Evolutionary conservation across 179 eudicot species (phyloP), one percentile per base, ranked within the genome.

Genomic region (Heliamphora pulchella): DNA sequence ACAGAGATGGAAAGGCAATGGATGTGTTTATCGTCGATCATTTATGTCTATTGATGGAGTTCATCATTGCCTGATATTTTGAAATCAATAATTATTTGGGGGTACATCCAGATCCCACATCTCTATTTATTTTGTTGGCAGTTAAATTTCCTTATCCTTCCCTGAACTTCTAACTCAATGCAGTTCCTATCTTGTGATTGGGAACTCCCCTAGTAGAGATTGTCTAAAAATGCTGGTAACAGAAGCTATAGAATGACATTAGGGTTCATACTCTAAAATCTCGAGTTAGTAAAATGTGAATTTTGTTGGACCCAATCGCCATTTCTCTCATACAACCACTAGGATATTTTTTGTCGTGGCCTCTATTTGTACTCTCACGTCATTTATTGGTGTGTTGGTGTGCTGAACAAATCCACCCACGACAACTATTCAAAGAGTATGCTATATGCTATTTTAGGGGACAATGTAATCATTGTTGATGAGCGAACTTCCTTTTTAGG

Each of bases 11-110:
- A 73, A 57, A 15, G 79, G 47, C 63, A 82, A 61, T 82, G 13
- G 58, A 80, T 78, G 86, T 84, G 87, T 85, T 88, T 69, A 85
- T 84, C 88, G 53, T 82, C 59, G 31, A 73, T 71, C 73, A 76
- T 67, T 78, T 50, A 70, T 71, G 82, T 85, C 85, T 79, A 83
- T 80, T 82, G 87, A 53, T 80, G 75, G 88, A 74, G 84, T 85
- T 81, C 82, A 80, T 83, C 72, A 80, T 87, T 84, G 84, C 90
- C 74, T 82, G 55, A 46, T 78, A 55, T 69, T 39, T 81, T 68
- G 41, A 18, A 3, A 79, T 18, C 50, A 11, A 39, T 79, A 79
- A 41, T 69, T 79, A 13, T 79, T 78, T 31, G n/a, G 76, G 70
- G 81, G 67, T 79, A 69, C 76, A 79, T 79, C 75, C 57, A 55